Base-by-base conservation (phyloP, 2,329 filamentous ascomycete genomes). In the Sordariomycetes sp. region DNA sequence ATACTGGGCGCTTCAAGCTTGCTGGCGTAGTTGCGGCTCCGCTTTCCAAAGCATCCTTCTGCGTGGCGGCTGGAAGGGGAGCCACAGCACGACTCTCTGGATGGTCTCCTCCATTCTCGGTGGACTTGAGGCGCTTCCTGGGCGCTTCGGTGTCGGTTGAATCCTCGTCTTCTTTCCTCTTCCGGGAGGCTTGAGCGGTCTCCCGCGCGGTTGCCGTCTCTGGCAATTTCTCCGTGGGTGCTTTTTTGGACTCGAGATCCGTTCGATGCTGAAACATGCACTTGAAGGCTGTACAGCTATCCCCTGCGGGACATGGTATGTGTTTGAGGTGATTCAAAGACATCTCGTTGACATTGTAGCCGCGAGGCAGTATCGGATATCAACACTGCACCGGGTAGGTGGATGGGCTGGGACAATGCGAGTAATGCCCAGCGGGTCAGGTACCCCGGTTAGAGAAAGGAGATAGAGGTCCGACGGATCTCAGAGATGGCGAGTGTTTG, bases 251-350 rank as follows among this genome's bases (percentile, higher is more conserved):
- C 24, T 28, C 10, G 13, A 57, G 12, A 12, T 76, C 72, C 22
- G 63, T 64, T 36, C 66, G 66, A 61, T 78, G 75, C 32, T 74
- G 73, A 62, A 79, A 79, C 45, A 79, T 70, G 62, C 76, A 79
- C 59, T 74, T 69, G 62, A 76, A 77, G 17, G 76, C 75, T 10
- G 71, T 75, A 62, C 76, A 79, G 2, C 60, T 67, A 53, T 72
- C 68, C 55, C 76, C 76, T 22, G 74, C 75, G 6, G 76, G 76
- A 61, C 76, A 79, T 10, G 75, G 74, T 53, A 79, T 73, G 59
- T 71, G 72, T 62, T 77, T 78, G 60, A 79, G 73, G 53, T 58
- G 56, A 28, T 60, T 57, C 32, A 62, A 59, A 39, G 62, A 60
- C 58, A 64, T 63, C 8, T 8, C 51, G 54, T 8, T 15, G 10